These are phyloP conservation scores for Guadua angustifolia DNA, from an alignment of 176 grass and related monocot species.

Conservation along the genomic window DNA sequence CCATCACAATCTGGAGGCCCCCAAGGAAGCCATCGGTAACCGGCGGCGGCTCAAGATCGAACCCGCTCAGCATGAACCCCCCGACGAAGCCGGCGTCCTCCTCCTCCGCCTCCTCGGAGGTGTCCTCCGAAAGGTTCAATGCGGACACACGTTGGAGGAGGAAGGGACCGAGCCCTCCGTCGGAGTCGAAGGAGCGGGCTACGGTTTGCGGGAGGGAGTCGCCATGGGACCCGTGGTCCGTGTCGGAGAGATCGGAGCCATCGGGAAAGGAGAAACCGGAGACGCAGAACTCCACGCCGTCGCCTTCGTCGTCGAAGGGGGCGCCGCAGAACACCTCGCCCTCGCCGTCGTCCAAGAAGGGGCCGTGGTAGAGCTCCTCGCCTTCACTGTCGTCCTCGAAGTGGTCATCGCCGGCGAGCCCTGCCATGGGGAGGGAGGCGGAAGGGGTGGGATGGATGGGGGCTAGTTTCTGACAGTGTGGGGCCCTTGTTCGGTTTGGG, in stretches of 20 bases:
- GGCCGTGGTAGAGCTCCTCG: neutral
- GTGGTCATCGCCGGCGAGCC: neutral
- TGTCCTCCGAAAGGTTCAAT: too few species aligned
- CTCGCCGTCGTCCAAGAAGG: neutral
- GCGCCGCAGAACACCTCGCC: neutral
- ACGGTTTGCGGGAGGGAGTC: too few species aligned
- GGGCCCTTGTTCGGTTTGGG: too few species aligned
- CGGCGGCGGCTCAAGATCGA: neutral
- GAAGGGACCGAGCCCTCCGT: too few species aligned
- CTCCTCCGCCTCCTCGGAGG: conserved; percentile 6
- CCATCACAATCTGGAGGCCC: too few species aligned
- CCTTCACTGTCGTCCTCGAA: conserved; percentile 5
- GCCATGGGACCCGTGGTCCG: neutral
- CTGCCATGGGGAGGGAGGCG: neutral
- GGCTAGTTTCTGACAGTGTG: neutral
- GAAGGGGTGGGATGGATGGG: neutral
- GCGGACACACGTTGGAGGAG: too few species aligned
- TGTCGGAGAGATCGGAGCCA: neutral
- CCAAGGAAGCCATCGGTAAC: too few species aligned
- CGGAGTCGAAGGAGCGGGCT: too few species aligned
- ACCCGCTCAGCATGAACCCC: neutral
- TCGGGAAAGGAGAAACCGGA: conserved; percentile 15
- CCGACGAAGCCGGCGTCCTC: neutral
- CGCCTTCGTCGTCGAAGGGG: neutral
- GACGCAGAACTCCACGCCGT: conserved; percentile 16